A percentile compares a stretch with the other conserved stretches of the same genome.
These are phyloP conservation scores for Tuber microsphaerosporum DNA, from an alignment of 495 filamentous ascomycete genomes.

Conservation along the genomic window DNA sequence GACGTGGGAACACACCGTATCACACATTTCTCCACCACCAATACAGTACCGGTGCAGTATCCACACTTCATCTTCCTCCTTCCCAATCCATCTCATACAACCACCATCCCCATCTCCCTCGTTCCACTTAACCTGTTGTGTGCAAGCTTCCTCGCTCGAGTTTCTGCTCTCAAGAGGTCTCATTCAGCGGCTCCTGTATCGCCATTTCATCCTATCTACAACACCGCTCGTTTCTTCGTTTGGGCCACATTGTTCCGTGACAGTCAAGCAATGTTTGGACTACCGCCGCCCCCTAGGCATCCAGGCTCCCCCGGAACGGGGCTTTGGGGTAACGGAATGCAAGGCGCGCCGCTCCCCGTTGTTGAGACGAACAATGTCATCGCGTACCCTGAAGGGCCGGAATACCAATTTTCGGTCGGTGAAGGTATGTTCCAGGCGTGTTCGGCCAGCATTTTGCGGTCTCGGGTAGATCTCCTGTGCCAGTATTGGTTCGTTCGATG, in stretches of 20 bases:
- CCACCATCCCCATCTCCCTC: not conserved
- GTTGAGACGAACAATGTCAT: constrained; percentile 90
- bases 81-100: not conserved
- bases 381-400: constrained; percentile 66
- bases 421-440: constrained; percentile 58
- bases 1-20: not conserved
- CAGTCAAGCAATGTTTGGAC: constrained; percentile 21
- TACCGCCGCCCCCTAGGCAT: constrained; percentile 34
- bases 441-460: not conserved
- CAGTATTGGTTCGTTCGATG: not conserved
- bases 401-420: constrained; percentile 78
- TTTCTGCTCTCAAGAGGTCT: not conserved
- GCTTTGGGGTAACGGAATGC: constrained; percentile 31
- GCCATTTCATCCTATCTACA: not conserved
- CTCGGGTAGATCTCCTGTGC: not conserved
- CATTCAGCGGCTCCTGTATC: not conserved
- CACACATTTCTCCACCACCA: not conserved
- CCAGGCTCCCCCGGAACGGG: constrained; percentile 19
- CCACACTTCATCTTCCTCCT: not conserved
- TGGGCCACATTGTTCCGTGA: not conserved
- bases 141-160: not conserved
- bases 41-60: no score
- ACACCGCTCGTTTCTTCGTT: not conserved
- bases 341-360: constrained; percentile 48
- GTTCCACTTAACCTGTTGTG: not conserved